phyloP scores from a whole-genome alignment of 2,329 filamentous ascomycete genomes.

The Lojkania enalia region DNA sequence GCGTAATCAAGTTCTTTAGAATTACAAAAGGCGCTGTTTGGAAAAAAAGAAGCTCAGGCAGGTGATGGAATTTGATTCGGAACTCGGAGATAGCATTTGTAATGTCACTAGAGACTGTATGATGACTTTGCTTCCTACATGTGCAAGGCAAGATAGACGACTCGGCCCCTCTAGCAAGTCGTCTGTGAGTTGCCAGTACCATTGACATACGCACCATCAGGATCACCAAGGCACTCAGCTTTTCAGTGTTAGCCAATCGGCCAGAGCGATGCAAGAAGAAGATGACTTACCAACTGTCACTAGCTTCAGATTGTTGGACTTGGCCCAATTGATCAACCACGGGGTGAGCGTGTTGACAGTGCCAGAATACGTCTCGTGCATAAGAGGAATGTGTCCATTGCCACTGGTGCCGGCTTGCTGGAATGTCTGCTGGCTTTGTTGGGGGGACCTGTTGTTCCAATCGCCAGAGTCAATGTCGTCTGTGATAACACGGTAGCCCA shows the following conservation, averaged over 20 bases:
- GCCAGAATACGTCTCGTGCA: slow-evolving; percentile 39
- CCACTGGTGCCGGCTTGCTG: slow-evolving; percentile 35
- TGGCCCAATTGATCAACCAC: slow-evolving; percentile 44
- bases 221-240: slow-evolving; percentile 40
- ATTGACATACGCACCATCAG: slow-evolving; percentile 29
- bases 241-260: slow-evolving; percentile 15
- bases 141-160: neutral
- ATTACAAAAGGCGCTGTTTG: too few species aligned
- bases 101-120: neutral
- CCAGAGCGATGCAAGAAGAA: neutral
- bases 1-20: slow-evolving; percentile 2
- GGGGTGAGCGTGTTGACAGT: slow-evolving; percentile 41
- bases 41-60: neutral
- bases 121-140: neutral
- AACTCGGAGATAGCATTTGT: neutral
- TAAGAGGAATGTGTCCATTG: slow-evolving; percentile 37
- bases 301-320: slow-evolving; percentile 40
- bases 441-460: slow-evolving; percentile 38
- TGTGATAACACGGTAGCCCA: slow-evolving; percentile 43
- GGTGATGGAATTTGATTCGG: too few species aligned
- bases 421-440: slow-evolving; percentile 40
- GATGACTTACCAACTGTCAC: slow-evolving; percentile 39
- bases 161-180: slow-evolving; percentile 19
- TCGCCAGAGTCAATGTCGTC: slow-evolving; percentile 40
- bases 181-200: slow-evolving; percentile 26